These are phyloP conservation scores for Collybiopsis confluens DNA, from an alignment of 768 basidiomycete species.

Conservation along the genomic window DNA sequence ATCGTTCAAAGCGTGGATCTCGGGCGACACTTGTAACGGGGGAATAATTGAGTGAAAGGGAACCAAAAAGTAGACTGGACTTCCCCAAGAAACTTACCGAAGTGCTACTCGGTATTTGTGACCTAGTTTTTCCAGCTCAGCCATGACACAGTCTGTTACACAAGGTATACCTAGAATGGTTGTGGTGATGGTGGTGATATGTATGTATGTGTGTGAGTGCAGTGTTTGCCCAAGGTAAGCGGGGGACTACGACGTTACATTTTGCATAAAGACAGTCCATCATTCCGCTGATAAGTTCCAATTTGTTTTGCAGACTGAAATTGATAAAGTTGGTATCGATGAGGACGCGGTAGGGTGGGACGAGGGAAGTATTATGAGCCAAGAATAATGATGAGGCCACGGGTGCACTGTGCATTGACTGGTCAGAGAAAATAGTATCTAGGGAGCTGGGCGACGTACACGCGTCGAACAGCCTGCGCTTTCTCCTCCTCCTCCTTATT, in stretches of 20 bases:
- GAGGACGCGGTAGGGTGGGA: constrained; percentile 93
- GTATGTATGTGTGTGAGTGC: too few relatives aligned
- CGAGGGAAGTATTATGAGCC: constrained; percentile 91
- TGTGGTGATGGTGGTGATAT: too few relatives aligned
- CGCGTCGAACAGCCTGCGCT: constrained; percentile 68
- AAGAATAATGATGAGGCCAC: constrained; percentile 91
- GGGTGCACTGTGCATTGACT: constrained; percentile 53
- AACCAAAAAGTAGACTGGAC: not conserved
- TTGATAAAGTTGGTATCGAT: constrained; percentile 99
- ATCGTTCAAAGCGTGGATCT: constrained; percentile 93
- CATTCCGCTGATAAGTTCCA: constrained; percentile 96
- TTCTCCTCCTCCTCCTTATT: constrained; percentile 81
- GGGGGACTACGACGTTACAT: too few relatives aligned
- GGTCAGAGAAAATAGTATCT: constrained; percentile 4
- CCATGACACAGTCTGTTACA: constrained; percentile 99
- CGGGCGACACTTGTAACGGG: constrained; percentile 72
- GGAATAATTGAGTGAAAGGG: too few relatives aligned
- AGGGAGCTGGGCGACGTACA: constrained; percentile 46
- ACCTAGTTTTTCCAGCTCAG: constrained; percentile 96
- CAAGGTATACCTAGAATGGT: constrained; percentile 98
- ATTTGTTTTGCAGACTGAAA: constrained; percentile 95
- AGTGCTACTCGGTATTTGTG: constrained; percentile 93
- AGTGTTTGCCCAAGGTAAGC: too few relatives aligned
- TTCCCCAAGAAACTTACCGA: constrained; percentile 49
- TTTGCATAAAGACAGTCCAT: constrained; percentile 99